A percentile compares a stretch with the other conserved stretches of the same genome.
Evolutionary conservation across 2,329 filamentous ascomycete genomes (phyloP).

Genomic region (Talaromyces islandicus): DNA sequence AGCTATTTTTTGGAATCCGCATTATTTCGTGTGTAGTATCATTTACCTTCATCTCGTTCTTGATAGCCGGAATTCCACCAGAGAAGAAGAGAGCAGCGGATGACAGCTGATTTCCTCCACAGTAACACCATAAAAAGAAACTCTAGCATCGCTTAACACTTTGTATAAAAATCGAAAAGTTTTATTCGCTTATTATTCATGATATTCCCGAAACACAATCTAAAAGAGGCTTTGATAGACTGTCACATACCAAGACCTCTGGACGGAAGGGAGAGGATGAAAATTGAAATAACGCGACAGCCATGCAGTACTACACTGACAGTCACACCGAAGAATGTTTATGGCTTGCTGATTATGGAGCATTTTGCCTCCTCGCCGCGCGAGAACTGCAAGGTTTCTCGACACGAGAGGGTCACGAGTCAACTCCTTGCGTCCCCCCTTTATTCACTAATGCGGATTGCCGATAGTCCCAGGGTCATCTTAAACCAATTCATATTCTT

Average conservation of each 20-base stretch:
- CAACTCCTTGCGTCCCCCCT: background rate
- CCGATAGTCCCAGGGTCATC: background rate
- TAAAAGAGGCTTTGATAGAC: background rate
- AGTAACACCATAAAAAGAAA: background rate
- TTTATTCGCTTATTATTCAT: background rate
- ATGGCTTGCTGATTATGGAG: conserved; percentile 13
- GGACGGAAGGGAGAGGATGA: background rate
- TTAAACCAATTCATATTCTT: background rate
- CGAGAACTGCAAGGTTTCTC: background rate
- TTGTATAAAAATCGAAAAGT: background rate
- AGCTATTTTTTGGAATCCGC: background rate
- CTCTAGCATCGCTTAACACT: background rate
- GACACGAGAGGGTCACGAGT: background rate
- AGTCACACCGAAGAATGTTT: background rate
- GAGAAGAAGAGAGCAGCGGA: background rate
- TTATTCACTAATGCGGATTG: background rate
- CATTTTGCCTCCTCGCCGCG: background rate
- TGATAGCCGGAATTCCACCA: background rate
- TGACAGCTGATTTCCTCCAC: background rate
- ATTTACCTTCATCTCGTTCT: background rate
- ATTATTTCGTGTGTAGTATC: background rate
- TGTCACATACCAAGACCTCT: background rate
- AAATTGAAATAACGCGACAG: background rate
- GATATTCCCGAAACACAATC: background rate
- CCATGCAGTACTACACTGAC: background rate